Evolutionary conservation across 2,329 filamentous ascomycete genomes (phyloP), one percentile per base, ranked within the genome.

Genomic region (Huntiella omanensis): DNA sequence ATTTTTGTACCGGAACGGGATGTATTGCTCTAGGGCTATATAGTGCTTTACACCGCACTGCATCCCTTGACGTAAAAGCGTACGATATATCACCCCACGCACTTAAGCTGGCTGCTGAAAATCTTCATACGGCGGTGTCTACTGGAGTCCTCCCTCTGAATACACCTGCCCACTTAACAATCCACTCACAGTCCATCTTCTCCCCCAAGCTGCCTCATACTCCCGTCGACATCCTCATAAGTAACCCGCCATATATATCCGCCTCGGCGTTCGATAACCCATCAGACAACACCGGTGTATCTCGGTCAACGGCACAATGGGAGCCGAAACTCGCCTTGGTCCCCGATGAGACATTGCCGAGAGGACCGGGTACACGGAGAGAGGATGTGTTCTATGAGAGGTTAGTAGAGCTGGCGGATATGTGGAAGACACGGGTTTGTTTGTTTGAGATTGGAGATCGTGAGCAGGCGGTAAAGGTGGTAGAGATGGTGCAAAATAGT

Each of bases 191-290:
- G 16, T 43, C 40, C 17, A 22, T 43, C 4, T 43, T 43, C 3
- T 33, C 40, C n/a, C 32, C 32, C 33, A 19, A 32, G 13, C 5
- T 17, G 41, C 3, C 51, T 51, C 33, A 50, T 64, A 4, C n/a
- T 38, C 1, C 37, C 36, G 4, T 49, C 50, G 77, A 92, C 51
- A 62, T 96, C 3, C 61, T 98, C 1, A 72, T 91, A 33, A 82
- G 82, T 1, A 98, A 98, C 56, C 91, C 91, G 12, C 91, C 91
- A 0, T 96, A 96, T 58, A 79, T 96, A 43, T 92, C 86, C 2
- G 63, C 67, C 0, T 53, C 58, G 35, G 55, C 60, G 7, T 67
- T 64, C 64, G 49, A 58, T 5, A 28, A 33, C 52, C 59, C 37
- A 3, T 64, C 62, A 13, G 54, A 54, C 8, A 60, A 60, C 12